phyloP scores from a whole-genome alignment of 192 early-diverging fungal genomes.

The Lunasporangiospora selenospora region DNA sequence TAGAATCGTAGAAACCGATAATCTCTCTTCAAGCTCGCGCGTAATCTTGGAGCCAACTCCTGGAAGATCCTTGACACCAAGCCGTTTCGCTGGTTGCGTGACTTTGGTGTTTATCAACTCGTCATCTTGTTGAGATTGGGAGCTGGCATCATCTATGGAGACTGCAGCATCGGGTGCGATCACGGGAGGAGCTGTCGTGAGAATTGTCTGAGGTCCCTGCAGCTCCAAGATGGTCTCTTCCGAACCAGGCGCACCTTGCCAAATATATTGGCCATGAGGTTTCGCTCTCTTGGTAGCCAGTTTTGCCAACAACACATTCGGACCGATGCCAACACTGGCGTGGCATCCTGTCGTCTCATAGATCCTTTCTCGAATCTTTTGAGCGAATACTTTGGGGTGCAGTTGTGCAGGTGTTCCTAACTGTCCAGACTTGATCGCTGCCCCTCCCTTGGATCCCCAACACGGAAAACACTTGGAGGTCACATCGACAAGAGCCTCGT shows the following conservation, averaged over 20 bases:
- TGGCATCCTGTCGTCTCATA: conserved; percentile 61
- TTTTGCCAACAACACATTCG: conserved; percentile 76
- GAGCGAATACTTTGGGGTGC: conserved; percentile 55
- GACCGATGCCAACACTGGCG: conserved; percentile 79
- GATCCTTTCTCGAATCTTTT: conserved; percentile 59
- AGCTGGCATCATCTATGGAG: not conserved
- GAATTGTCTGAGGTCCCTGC: conserved; percentile 2
- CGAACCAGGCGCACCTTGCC: conserved; percentile 24
- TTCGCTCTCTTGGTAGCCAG: conserved; percentile 26
- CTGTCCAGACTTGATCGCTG: not conserved
- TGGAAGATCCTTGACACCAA: conserved; percentile 53
- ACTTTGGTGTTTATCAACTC: not conserved
- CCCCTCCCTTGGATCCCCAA: no score
- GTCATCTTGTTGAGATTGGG: not conserved
- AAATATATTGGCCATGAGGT: conserved; percentile 42
- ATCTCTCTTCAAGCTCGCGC: conserved; percentile 32
- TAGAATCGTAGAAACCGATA: conserved; percentile 49
- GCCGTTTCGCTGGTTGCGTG: conserved; percentile 19
- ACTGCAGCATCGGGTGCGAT: not conserved
- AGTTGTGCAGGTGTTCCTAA: not conserved
- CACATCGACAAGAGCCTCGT: conserved; percentile 86
- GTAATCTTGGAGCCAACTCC: conserved; percentile 50
- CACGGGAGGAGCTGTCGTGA: not conserved
- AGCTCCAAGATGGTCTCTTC: conserved; percentile 61
- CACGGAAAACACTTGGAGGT: conserved; percentile 39